Conservation (phyloP, 805 yeast species). For the Candida odintsovae region DNA sequence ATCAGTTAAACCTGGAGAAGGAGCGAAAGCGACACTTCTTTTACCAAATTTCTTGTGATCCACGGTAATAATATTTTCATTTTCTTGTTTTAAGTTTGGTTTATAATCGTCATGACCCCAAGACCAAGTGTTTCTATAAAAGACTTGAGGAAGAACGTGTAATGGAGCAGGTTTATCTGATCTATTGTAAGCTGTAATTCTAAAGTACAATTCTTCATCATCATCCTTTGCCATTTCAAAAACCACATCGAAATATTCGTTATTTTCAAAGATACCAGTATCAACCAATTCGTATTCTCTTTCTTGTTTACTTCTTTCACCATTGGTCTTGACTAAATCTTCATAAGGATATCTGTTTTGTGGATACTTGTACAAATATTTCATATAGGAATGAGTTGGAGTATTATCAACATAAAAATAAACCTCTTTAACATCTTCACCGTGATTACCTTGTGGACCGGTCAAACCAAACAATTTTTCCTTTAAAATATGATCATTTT, state of each 20-base stretch:
- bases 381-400: constrained; percentile 90
- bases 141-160: constrained; percentile 78
- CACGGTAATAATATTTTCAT: constrained; percentile 46
- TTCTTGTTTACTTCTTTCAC: constrained; percentile 58
- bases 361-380: constrained; percentile 90
- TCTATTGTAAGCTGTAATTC: constrained; percentile 84
- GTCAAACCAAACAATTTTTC: constrained; percentile 86
- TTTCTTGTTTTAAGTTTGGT: constrained; percentile 41
- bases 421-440: constrained; percentile 88
- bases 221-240: constrained; percentile 88
- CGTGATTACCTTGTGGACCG: constrained; percentile 92
- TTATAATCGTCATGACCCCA: constrained; percentile 63
- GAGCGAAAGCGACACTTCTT: constrained; percentile 60
- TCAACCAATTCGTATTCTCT: constrained; percentile 80
- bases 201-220: constrained; percentile 71
- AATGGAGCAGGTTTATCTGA: constrained; percentile 82
- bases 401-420: constrained; percentile 86
- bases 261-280: constrained; percentile 61
- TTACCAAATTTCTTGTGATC: constrained; percentile 69
- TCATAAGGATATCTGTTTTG: constrained; percentile 79
- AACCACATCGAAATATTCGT: constrained; percentile 74
- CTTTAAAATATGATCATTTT: constrained; percentile 75
- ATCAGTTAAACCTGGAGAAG: constrained; percentile 71
- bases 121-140: constrained; percentile 88
- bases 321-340: constrained; percentile 62